phyloP scores from a whole-genome alignment of 345 rosid genomes.

The Acer campestre region DNA sequence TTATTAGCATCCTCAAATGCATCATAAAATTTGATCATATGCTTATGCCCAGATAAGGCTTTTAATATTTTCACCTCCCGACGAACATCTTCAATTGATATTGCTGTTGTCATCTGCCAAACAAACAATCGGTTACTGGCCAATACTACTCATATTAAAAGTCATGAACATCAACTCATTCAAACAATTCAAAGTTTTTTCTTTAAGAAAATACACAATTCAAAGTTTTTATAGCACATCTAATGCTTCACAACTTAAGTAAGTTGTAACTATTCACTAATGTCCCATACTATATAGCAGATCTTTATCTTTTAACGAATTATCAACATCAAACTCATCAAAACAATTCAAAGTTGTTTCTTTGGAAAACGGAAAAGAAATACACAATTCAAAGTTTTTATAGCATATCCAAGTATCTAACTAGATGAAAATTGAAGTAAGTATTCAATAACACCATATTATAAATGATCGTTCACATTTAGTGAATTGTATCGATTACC shows the following conservation, averaged over 20 bases:
- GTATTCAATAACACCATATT: not conserved
- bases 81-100: slow-evolving; percentile 90
- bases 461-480: too few species aligned
- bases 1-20: slow-evolving; percentile 79
- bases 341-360: not conserved
- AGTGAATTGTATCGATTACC: slow-evolving; percentile 33
- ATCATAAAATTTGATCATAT: slow-evolving; percentile 81
- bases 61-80: slow-evolving; percentile 88
- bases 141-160: slow-evolving; percentile 8
- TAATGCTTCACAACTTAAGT: not conserved
- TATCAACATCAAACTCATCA: not conserved
- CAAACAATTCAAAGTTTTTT: not conserved
- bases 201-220: not conserved
- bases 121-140: slow-evolving; percentile 10
- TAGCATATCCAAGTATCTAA: not conserved
- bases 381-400: not conserved
- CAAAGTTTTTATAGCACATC: not conserved
- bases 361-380: too few species aligned
- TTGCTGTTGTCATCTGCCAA: slow-evolving; percentile 88
- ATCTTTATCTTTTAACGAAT: not conserved
- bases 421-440: too few species aligned
- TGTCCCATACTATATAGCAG: too few species aligned
- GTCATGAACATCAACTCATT: not conserved
- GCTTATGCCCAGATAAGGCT: slow-evolving; percentile 77
- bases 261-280: not conserved